Percentiles rank a stretch among this genome's conserved stretches.
phyloP scores from a whole-genome alignment of 1,139 yeast species.

The Yamadazyma mexicana region DNA sequence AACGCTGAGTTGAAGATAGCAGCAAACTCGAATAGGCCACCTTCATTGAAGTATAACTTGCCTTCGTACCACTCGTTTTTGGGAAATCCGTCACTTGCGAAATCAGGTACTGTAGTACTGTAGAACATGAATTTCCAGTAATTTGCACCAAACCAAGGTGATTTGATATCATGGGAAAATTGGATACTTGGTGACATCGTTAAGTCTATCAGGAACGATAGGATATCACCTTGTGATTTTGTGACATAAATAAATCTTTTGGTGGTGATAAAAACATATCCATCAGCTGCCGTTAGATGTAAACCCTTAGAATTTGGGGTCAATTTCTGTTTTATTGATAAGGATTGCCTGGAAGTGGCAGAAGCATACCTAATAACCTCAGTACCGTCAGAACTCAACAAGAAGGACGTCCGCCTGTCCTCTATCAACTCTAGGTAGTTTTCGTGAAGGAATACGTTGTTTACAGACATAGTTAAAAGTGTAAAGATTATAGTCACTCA shows the following conservation, averaged over 20 bases:
- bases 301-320: conserved; percentile 12
- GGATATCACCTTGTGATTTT: conserved; percentile 40
- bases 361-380: conserved; percentile 22
- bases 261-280: conserved; percentile 38
- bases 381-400: conserved; percentile 15
- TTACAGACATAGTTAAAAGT: conserved; percentile 38
- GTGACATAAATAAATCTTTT: conserved; percentile 38
- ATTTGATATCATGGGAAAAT: conserved; percentile 38
- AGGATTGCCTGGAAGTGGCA: conserved; percentile 22
- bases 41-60: conserved; percentile 42
- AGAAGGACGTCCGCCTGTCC: conserved; percentile 23
- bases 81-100: conserved; percentile 47
- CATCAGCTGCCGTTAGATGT: conserved; percentile 32
- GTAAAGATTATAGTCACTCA: not conserved
- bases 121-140: conserved; percentile 47
- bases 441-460: conserved; percentile 26
- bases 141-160: conserved; percentile 60
- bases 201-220: conserved; percentile 35
- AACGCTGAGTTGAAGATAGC: conserved; percentile 27
- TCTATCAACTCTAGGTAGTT: conserved; percentile 20
- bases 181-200: conserved; percentile 21
- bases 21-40: conserved; percentile 46
- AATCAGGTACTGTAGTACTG: conserved; percentile 25
- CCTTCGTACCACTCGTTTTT: conserved; percentile 39
- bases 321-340: conserved; percentile 16